These are phyloP conservation scores for Skeletonema costatum DNA, from an alignment of 108 stramenopile species.

Conservation along the genomic window DNA sequence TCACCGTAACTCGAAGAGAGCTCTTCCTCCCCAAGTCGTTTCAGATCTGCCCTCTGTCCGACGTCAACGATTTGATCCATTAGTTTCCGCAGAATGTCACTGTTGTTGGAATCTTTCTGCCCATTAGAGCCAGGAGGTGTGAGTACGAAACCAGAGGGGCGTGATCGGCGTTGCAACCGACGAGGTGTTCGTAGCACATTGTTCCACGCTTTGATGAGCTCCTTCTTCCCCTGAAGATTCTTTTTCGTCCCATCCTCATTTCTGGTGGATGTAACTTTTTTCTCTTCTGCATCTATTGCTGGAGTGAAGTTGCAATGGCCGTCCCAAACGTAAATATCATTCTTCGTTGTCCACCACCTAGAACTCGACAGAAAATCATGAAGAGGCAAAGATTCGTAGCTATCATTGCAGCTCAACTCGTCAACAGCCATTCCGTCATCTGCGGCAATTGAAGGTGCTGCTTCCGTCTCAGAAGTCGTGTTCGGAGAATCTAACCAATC, in stretches of 20 bases:
- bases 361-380: slow-evolving; percentile 64
- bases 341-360: slow-evolving; percentile 77
- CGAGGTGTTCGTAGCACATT: slow-evolving; percentile 78
- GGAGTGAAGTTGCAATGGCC: slow-evolving; percentile 70
- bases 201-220: slow-evolving; percentile 85
- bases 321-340: slow-evolving; percentile 68
- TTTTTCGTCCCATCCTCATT: slow-evolving; percentile 1
- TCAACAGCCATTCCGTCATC: slow-evolving; percentile 14
- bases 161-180: slow-evolving; percentile 9
- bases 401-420: slow-evolving; percentile 4
- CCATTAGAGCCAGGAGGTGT: slow-evolving; percentile 2
- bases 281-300: slow-evolving; percentile 2
- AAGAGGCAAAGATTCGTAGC: slow-evolving; percentile 14
- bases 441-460: no score
- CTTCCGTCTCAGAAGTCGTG: background rate
- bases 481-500: slow-evolving; percentile 69
- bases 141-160: slow-evolving; percentile 5
- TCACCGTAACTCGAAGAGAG: slow-evolving; percentile 83
- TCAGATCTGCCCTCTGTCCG: slow-evolving; percentile 71
- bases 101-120: slow-evolving; percentile 56
- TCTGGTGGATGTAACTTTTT: background rate
- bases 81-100: slow-evolving; percentile 76
- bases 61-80: slow-evolving; percentile 81
- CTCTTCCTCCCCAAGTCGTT: slow-evolving; percentile 73
- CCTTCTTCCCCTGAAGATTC: slow-evolving; percentile 70